Conservation (phyloP, 768 basidiomycete species). For the Steccherinum ochraceum region DNA sequence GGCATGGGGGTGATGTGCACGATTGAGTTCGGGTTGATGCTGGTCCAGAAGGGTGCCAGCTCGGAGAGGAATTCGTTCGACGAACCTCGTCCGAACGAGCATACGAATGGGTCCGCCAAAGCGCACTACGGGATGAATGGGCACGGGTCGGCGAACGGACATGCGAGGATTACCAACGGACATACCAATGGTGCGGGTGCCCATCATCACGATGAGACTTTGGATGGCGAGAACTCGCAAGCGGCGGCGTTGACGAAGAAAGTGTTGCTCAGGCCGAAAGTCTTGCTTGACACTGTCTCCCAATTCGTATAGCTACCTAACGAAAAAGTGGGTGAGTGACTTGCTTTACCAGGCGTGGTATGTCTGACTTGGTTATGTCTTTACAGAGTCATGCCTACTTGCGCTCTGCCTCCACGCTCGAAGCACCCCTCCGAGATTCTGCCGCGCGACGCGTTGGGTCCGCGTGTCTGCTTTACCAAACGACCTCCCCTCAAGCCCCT, state of each 20-base stretch:
- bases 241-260: slow-evolving; percentile 9
- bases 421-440: not conserved
- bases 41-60: slow-evolving; percentile 12
- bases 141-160: not conserved
- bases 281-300: slow-evolving; percentile 20
- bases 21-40: slow-evolving; percentile 23
- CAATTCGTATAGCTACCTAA: slow-evolving; percentile 17
- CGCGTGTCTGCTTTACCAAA: not conserved
- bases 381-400: too few species aligned
- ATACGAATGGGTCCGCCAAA: not conserved
- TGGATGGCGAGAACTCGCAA: not conserved
- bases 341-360: too few species aligned
- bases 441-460: not conserved
- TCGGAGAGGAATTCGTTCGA: not conserved
- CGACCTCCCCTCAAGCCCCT: not conserved
- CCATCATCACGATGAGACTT: not conserved
- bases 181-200: not conserved
- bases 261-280: slow-evolving; percentile 23
- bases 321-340: not conserved
- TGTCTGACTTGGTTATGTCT: too few species aligned
- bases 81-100: too few species aligned
- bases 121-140: too few species aligned
- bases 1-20: slow-evolving; percentile 20
- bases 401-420: too few species aligned
- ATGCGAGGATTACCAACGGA: not conserved